A percentile compares a stretch with the other conserved stretches of the same genome.
These are phyloP conservation scores for Ustilago lituana DNA, from an alignment of 1,284 basidiomycete species.

Conservation along the genomic window DNA sequence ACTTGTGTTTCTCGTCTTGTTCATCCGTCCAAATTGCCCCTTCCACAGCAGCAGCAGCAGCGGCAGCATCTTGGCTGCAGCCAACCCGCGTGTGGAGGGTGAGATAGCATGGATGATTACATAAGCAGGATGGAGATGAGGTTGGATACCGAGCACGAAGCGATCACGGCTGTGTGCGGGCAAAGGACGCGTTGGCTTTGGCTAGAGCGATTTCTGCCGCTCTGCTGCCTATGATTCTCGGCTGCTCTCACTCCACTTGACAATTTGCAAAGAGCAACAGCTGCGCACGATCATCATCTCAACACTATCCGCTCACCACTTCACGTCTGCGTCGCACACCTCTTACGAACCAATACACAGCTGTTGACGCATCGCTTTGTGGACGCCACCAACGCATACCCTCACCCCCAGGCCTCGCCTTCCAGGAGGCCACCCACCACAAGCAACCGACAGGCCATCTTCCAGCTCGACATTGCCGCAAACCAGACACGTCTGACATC, in stretches of 20 bases:
- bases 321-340: background rate
- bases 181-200: conserved; percentile 13
- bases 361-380: background rate
- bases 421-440: background rate
- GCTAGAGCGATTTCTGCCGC: background rate
- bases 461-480: too few species aligned
- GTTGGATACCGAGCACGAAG: too few species aligned
- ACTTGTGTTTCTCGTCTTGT: too few species aligned
- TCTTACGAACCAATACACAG: background rate
- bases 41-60: too few species aligned
- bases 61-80: too few species aligned
- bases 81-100: conserved; percentile 15
- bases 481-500: too few species aligned
- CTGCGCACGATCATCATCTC: conserved; percentile 7
- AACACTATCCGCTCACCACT: background rate
- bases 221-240: conserved; percentile 15
- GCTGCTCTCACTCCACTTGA: conserved; percentile 21
- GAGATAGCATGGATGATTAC: background rate
- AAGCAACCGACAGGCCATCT: background rate
- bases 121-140: background rate
- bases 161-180: conserved; percentile 4
- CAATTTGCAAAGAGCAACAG: conserved; percentile 6
- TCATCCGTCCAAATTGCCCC: too few species aligned
- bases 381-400: too few species aligned
- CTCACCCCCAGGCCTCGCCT: too few species aligned